Conservation (phyloP, 768 basidiomycete genomes). For the Boletellus ananas region DNA sequence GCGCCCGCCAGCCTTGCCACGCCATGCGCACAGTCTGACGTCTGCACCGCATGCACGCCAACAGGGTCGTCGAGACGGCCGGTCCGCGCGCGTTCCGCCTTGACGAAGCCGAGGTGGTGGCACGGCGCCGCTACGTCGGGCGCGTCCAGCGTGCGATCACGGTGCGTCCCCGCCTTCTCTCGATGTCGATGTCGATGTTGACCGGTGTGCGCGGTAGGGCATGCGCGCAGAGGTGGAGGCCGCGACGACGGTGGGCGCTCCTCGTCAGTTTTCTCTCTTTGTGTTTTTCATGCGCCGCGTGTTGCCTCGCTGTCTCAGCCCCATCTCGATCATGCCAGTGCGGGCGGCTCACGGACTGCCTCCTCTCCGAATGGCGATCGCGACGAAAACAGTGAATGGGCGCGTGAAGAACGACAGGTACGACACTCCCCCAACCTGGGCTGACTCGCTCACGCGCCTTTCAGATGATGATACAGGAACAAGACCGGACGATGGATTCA, state of each 20-base stretch:
- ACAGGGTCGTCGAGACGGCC: constrained; percentile 80
- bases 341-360: constrained; percentile 18
- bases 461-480: constrained; percentile 81
- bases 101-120: constrained; percentile 69
- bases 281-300: background rate
- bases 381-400: constrained; percentile 77
- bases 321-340: constrained; percentile 10
- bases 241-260: constrained; percentile 13
- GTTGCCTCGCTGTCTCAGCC: constrained; percentile 7
- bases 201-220: constrained; percentile 51
- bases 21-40: background rate
- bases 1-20: constrained; percentile 19
- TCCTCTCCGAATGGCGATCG: constrained; percentile 33
- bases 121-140: constrained; percentile 71
- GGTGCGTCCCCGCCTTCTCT: constrained; percentile 45
- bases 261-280: background rate
- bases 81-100: constrained; percentile 85
- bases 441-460: background rate
- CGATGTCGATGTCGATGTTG: background rate
- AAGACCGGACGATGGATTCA: constrained; percentile 84
- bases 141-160: constrained; percentile 73
- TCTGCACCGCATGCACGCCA: background rate
- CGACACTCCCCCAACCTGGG: constrained; percentile 1
- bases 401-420: constrained; percentile 82
- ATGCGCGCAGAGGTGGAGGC: constrained; percentile 64